Conservation (phyloP, 768 basidiomycete genomes). For the Boletus subparvulus region DNA sequence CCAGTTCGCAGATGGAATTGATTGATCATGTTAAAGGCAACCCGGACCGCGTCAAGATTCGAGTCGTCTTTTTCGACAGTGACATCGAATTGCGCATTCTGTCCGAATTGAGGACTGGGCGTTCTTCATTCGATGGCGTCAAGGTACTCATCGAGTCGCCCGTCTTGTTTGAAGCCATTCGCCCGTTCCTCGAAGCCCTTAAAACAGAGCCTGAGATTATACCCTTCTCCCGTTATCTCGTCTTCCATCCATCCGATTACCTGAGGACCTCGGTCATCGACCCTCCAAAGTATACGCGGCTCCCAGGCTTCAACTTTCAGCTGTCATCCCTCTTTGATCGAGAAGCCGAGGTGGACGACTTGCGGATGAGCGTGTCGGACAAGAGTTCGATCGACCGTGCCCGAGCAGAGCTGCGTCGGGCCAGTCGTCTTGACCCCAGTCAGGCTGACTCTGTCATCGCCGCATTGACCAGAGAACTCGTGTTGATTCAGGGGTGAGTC, state of each 20-base stretch:
- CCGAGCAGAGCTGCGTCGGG: conserved; percentile 41
- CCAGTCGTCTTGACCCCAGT: conserved; percentile 63
- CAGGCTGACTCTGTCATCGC: conserved; percentile 71
- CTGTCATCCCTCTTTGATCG: conserved; percentile 52
- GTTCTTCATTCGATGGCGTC: conserved; percentile 22
- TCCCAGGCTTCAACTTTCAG: conserved; percentile 57
- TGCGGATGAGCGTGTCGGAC: conserved; percentile 44
- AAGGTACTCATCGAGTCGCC: conserved; percentile 57
- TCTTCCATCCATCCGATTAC: conserved; percentile 40
- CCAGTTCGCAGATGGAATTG: conserved; percentile 45
- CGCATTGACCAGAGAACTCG: conserved; percentile 56
- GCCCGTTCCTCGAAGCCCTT: conserved; percentile 66
- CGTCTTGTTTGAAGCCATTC: conserved; percentile 65
- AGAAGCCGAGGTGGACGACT: conserved; percentile 38
- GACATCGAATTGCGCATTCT: conserved; percentile 49
- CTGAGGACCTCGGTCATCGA: conserved; percentile 38
- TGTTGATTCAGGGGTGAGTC: conserved; percentile 70
- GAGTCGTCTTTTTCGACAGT: conserved; percentile 64
- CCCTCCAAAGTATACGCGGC: conserved; percentile 54
- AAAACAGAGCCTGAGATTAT: conserved; percentile 55
- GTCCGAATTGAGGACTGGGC: conserved; percentile 35
- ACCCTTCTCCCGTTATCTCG: conserved; percentile 55
- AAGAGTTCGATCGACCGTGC: conserved; percentile 46
- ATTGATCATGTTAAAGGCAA: conserved; percentile 40
- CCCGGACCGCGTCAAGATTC: conserved; percentile 40